Base-by-base conservation (phyloP, 257 asterid genomes). In the Henckelia pumila region DNA sequence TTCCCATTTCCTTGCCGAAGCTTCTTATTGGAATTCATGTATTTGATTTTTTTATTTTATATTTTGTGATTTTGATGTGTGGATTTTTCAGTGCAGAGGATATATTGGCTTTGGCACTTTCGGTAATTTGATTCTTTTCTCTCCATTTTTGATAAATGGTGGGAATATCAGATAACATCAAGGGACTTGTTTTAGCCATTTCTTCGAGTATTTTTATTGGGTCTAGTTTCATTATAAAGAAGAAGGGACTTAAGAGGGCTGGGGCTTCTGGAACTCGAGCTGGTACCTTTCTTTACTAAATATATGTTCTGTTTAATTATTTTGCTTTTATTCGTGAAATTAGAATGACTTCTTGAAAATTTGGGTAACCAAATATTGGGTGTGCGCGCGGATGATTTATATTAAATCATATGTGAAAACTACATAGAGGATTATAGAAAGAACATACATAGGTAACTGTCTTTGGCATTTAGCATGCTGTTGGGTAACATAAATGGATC, bases 151-250 rank as follows among this genome's bases (percentile, higher is more conserved):
- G 32, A 33, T 76, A 74, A 78, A 83, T 83, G 89, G 79, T 56
- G 82, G 80, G 86, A 59, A 56, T 64, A 14, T 73, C 84, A 33
- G 86, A 81, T 59, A 83, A 83, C 62, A 67, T 78, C 52, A 76
- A 67, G 35, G 89, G 89, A 8, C 62, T 83, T 66, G 62, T 75
- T 61, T 63, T 83, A 73, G 89, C 89, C 8, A 69, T 83, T 24
- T 76, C 76, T 23, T 83, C 89, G 1, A 83, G 89, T 61, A 8
- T 83, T 23, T 83, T 83, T 32, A 83, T 83, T 0, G 89, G 89
- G 28, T 83, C 84, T n/a, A 83, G 89, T 68, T 83, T 80, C 78
- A 81, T 83, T 66, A 72, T 83, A 8, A 83, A 83, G 84, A 83
- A 83, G 50, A 79, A 68, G 20, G 89, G 89, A 49, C 82, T 83